phyloP scores from a whole-genome alignment of 768 basidiomycete genomes.

The Leccinum boreale region DNA sequence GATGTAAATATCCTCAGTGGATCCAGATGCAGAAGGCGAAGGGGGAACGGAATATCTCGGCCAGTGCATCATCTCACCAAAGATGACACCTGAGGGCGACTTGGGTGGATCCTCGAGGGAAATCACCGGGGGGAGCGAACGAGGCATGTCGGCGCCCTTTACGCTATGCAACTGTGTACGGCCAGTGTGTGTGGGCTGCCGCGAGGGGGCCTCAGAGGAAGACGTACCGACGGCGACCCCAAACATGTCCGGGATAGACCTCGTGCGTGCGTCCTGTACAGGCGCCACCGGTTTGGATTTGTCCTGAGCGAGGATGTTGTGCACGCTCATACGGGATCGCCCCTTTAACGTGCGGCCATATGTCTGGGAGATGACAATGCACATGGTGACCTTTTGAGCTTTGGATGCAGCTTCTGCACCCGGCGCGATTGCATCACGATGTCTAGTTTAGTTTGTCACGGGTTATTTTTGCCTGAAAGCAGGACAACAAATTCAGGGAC shows the following conservation, averaged over 20 bases:
- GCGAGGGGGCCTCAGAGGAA: slow-evolving; percentile 32
- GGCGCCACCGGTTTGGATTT: slow-evolving; percentile 43
- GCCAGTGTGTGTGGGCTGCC: slow-evolving; percentile 37
- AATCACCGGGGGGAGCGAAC: slow-evolving; percentile 27
- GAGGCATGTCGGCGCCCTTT: slow-evolving; percentile 63
- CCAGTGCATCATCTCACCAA: slow-evolving; percentile 51
- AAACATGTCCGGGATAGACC: slow-evolving; percentile 65
- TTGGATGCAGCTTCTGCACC: slow-evolving; percentile 49
- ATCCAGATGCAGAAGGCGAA: slow-evolving; percentile 28
- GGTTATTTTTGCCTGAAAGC: background rate
- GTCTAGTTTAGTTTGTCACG: slow-evolving; percentile 38
- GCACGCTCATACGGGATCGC: slow-evolving; percentile 67
- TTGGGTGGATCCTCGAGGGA: slow-evolving; percentile 28
- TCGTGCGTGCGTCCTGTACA: slow-evolving; percentile 46
- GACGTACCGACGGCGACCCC: slow-evolving; percentile 21
- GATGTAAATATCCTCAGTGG: slow-evolving; percentile 16
- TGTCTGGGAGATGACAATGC: slow-evolving; percentile 36
- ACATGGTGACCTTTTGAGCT: slow-evolving; percentile 29
- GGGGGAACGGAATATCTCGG: slow-evolving; percentile 46
- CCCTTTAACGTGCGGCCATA: slow-evolving; percentile 40
- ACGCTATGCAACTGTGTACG: slow-evolving; percentile 78
- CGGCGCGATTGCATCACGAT: slow-evolving; percentile 60
- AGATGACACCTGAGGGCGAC: slow-evolving; percentile 46
- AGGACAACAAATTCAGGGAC: slow-evolving; percentile 25
- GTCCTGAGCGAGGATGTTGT: slow-evolving; percentile 47